Percentiles rank a stretch among this genome's conserved stretches.
Evolutionary conservation across 2,329 filamentous ascomycete genomes (phyloP).

Genomic region (Epichloe uncinata): DNA sequence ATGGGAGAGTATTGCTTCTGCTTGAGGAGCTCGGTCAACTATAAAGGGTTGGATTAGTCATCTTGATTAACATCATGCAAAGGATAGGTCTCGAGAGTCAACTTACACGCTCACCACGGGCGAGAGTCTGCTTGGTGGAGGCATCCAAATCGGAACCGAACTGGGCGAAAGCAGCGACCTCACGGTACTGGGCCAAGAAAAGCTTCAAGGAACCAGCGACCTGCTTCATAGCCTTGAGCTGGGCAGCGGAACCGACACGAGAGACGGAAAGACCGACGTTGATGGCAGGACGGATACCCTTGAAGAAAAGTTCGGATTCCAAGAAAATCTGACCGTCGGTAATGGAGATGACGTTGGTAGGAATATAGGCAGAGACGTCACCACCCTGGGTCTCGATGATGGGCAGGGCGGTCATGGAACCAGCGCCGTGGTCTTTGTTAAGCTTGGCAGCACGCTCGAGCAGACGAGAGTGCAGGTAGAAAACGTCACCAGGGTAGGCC

Average conservation of each 20-base stretch:
- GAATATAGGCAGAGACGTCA: slow-evolving; percentile 99
- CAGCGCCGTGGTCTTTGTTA: slow-evolving; percentile 87
- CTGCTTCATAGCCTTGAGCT: slow-evolving; percentile 99
- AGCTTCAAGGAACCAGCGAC: slow-evolving; percentile 99
- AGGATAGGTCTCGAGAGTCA: neutral
- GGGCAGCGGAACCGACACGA: slow-evolving; percentile 97
- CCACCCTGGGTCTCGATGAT: slow-evolving; percentile 99
- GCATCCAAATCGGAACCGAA: slow-evolving; percentile 99
- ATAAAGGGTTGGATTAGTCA: slow-evolving; percentile 10
- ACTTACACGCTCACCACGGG: slow-evolving; percentile 92
- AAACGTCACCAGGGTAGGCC: slow-evolving; percentile 97
- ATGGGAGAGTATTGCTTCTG: slow-evolving; percentile 99
- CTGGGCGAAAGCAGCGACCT: slow-evolving; percentile 98
- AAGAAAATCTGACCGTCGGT: slow-evolving; percentile 99
- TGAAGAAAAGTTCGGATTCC: slow-evolving; percentile 99
- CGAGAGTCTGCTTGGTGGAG: slow-evolving; percentile 95
- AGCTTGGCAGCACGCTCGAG: slow-evolving; percentile 99
- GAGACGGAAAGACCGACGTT: slow-evolving; percentile 99
- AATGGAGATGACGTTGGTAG: slow-evolving; percentile 99
- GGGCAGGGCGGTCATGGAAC: slow-evolving; percentile 93
- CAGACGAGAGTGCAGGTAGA: slow-evolving; percentile 98
- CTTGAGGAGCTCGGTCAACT: slow-evolving; percentile 94
- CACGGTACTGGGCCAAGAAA: slow-evolving; percentile 99
- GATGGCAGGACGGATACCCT: slow-evolving; percentile 99
- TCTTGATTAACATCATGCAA: neutral